Evolutionary conservation across 495 filamentous ascomycete species (phyloP), one percentile per base, ranked within the genome.

Genomic region (Corynascus novoguineensis): DNA sequence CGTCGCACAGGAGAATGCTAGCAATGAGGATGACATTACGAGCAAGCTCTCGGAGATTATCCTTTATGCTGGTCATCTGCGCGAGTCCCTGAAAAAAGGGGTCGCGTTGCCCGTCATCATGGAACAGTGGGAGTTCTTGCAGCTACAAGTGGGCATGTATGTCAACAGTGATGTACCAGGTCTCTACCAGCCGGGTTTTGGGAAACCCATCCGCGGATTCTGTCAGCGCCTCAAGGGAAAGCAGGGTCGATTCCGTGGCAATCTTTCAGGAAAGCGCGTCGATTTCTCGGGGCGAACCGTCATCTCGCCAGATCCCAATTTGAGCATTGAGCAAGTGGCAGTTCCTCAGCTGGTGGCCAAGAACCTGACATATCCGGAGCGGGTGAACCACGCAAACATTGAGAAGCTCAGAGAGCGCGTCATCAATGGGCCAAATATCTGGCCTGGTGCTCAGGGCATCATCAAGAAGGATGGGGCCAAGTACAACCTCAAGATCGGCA

Each of bases 51-150:
- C 90, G 12, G 93, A 98, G 66, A 97, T 98, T 61, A 84, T 96
- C 5, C 84, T 92, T 50, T 88, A 92, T 62, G 95, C 90, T 65
- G 86, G 85, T 47, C 78, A 89, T 44, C 84, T 98, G 47, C 86
- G 88, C 41, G 83, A 85, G 28, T 87, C 89, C 1, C 67, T 98
- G 27, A 73, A 85, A 35, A 88, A 87, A 60, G 95, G 93, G 37
- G 85, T 89, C 9, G 83, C 89, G 6, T 80, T 98, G 3, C 81
- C 86, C 61, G 91, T 85, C 2, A 88, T 97, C 50, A 96, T 97
- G 89, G 93, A 97, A 72, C 90, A 93, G 58, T 98, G 95, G 95
- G 93, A 97, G 64, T 97, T 91, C 64, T 75, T 98, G 63, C 91
- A 96, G 64, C 74, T 95, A 9, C 91, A 96, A 60, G 87, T 97